phyloP scores from a whole-genome alignment of 1,284 basidiomycete species.

The Sporisorium exsertum region DNA sequence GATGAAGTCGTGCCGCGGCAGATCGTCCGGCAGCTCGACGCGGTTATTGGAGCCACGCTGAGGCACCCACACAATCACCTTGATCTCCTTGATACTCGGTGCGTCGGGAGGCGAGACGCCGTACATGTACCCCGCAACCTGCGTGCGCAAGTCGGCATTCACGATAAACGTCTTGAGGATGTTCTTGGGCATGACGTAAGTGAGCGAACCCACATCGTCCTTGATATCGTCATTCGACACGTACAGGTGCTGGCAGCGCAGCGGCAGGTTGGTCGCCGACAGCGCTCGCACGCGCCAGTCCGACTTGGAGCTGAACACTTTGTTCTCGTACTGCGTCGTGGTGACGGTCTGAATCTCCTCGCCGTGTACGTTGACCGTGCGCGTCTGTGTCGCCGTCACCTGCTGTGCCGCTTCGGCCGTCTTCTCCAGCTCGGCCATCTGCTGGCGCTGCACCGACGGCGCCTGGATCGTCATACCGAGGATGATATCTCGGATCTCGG shows the following conservation, averaged over 20 bases:
- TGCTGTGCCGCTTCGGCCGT: slow-evolving; percentile 88
- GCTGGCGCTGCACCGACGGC: slow-evolving; percentile 85
- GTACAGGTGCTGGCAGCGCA: slow-evolving; percentile 97
- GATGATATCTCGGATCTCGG: slow-evolving; percentile 78
- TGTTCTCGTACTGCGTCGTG: slow-evolving; percentile 97
- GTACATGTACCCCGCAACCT: slow-evolving; percentile 94
- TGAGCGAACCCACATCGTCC: slow-evolving; percentile 92
- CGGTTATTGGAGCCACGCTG: slow-evolving; percentile 95
- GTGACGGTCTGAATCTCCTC: slow-evolving; percentile 96
- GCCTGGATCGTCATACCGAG: slow-evolving; percentile 88
- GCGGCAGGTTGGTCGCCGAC: slow-evolving; percentile 92
- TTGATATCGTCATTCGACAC: slow-evolving; percentile 99
- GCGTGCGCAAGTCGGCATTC: slow-evolving; percentile 92
- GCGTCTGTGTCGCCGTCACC: slow-evolving; percentile 95
- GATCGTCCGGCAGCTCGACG: slow-evolving; percentile 84
- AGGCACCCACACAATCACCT: slow-evolving; percentile 93
- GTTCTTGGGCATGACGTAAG: slow-evolving; percentile 98
- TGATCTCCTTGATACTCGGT: slow-evolving; percentile 98
- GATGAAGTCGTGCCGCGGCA: slow-evolving; percentile 93
- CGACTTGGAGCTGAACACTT: slow-evolving; percentile 97
- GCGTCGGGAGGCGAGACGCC: slow-evolving; percentile 94
- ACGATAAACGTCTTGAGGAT: slow-evolving; percentile 93
- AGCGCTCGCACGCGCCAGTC: slow-evolving; percentile 99
- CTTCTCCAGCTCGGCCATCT: slow-evolving; percentile 99
- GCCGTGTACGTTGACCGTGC: slow-evolving; percentile 97